A percentile compares a stretch with the other conserved stretches of the same genome.
These are phyloP conservation scores for Penicillium bovifimosum DNA, from an alignment of 495 filamentous ascomycete genomes.

Conservation along the genomic window DNA sequence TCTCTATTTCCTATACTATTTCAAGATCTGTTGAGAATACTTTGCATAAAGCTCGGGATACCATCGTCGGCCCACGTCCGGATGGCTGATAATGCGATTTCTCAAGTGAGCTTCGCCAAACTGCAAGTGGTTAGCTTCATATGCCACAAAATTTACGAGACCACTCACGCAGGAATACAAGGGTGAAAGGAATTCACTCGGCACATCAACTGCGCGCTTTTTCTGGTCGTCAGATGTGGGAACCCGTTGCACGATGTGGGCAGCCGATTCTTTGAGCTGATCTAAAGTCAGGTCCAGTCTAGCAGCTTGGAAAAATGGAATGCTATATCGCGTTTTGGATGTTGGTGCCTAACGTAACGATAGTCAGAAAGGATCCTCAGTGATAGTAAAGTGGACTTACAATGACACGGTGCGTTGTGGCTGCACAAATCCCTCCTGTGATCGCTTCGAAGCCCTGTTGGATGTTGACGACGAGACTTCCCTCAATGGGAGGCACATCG, in stretches of 20 bases:
- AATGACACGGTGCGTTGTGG: constrained; percentile 78
- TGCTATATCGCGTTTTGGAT: constrained; percentile 58
- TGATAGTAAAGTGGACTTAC: constrained; percentile 14
- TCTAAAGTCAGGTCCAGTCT: constrained; percentile 74
- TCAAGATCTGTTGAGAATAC: constrained; percentile 28
- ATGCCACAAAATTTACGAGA: neutral
- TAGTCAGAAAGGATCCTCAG: neutral
- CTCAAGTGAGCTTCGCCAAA: constrained; percentile 49
- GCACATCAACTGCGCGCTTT: constrained; percentile 37
- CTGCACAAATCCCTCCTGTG: constrained; percentile 77
- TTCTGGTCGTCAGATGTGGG: constrained; percentile 33
- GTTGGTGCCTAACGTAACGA: constrained; percentile 28
- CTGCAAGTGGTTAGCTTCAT: constrained; percentile 14
- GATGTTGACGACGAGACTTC: constrained; percentile 51
- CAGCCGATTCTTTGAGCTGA: constrained; percentile 30
- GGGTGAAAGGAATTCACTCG: constrained; percentile 40
- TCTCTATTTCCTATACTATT: constrained; percentile 4
- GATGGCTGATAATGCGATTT: constrained; percentile 86
- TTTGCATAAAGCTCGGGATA: constrained; percentile 65
- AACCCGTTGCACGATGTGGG: constrained; percentile 34
- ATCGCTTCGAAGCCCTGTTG: constrained; percentile 90
- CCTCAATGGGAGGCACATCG: constrained; percentile 41
- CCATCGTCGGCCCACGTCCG: constrained; percentile 83
- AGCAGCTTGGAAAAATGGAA: constrained; percentile 91
- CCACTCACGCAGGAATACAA: constrained; percentile 37